Base-by-base conservation (phyloP, 495 filamentous ascomycete genomes). In the Alectoria sarmentosa region DNA sequence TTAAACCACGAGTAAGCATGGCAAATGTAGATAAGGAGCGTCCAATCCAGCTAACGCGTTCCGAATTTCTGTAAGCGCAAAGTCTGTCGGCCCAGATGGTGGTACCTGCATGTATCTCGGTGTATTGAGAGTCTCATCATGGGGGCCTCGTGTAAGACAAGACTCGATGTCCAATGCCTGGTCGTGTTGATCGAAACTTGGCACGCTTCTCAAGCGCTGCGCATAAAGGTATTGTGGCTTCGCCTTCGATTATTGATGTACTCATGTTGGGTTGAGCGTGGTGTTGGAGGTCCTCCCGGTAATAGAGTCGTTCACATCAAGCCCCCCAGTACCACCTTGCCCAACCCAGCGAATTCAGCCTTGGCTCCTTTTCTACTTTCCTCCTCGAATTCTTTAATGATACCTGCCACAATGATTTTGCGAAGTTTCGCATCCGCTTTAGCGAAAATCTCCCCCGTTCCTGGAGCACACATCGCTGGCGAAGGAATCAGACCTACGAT, bases 341-440 rank as follows among this genome's bases (percentile, higher is more conserved):
- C 90, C 39, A 98, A 82, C 32, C 89, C 90, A 21, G 84, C 85
- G 36, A 97, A 77, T 76, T 99, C 94, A 41, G 79, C 82, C 76
- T 86, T 94, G 34, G 88, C 85, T 6, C 86, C 86, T 48, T 74
- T 78, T 66, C 93, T 79, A 68, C 88, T 92, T 17, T 81, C 81
- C 37, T 97, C 94, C 75, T 97, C 95, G 75, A 98, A 97, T 72
- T 99, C 95, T 67, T 90, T 88, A 34, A 96, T 84, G 10, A 94
- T 85, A 4, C 87, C 88, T 56, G 86, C 83, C 3, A 99, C 82
- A 63, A 99, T 87, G 49, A 96, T 84, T 75, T 96, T 97, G 60
- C 91, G 79, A 8, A 99, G 77, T 67, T 82, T 89, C 19, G 84
- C 81, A 75, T 99, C 94, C 3, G 91, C 91, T 75, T 98, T 98